These are phyloP conservation scores for Parastagonospora avenae DNA, from an alignment of 2,329 filamentous ascomycete genomes.

Conservation along the genomic window DNA sequence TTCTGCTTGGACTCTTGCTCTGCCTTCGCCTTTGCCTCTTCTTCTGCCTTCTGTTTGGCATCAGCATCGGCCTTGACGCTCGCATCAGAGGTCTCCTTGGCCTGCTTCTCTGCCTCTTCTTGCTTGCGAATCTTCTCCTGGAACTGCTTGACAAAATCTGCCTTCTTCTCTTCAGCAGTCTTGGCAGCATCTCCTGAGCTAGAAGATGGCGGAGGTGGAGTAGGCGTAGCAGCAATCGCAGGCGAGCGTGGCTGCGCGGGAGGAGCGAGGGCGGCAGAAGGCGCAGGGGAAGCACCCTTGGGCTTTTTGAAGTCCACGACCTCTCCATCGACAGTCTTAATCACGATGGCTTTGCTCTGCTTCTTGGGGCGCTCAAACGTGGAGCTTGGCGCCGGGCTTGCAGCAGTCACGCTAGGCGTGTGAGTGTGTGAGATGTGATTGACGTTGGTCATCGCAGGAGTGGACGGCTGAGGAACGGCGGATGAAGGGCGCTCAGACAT, in stretches of 20 bases:
- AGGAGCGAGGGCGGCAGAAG: conserved; percentile 44
- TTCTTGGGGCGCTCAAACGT: conserved; percentile 66
- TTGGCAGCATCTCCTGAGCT: conserved; percentile 68
- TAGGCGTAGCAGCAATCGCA: conserved; percentile 71
- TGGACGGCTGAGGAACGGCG: conserved; percentile 64
- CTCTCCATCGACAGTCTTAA: conserved; percentile 82
- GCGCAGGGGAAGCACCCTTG: conserved; percentile 49
- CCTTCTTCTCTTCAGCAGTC: conserved; percentile 73
- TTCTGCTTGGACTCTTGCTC: conserved; percentile 41
- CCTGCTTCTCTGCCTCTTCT: conserved; percentile 64
- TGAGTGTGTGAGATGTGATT: conserved; percentile 56
- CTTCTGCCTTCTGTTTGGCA: conserved; percentile 59
- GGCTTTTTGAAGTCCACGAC: conserved; percentile 66
- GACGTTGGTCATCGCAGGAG: conserved; percentile 55
- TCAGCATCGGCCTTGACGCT: conserved; percentile 51
- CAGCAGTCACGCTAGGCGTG: conserved; percentile 61
- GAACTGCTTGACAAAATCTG: conserved; percentile 71
- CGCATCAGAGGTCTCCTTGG: conserved; percentile 49
- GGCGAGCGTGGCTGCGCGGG: conserved; percentile 62
- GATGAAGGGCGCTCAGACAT: conserved; percentile 64
- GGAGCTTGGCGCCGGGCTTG: conserved; percentile 65
- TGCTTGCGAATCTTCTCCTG: conserved; percentile 56
- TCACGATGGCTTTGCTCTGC: conserved; percentile 77
- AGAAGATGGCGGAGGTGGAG: conserved; percentile 71
- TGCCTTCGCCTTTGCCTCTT: conserved; percentile 48